Conservation (phyloP, 1,139 yeast species). For the Geotrichum europaeum region DNA sequence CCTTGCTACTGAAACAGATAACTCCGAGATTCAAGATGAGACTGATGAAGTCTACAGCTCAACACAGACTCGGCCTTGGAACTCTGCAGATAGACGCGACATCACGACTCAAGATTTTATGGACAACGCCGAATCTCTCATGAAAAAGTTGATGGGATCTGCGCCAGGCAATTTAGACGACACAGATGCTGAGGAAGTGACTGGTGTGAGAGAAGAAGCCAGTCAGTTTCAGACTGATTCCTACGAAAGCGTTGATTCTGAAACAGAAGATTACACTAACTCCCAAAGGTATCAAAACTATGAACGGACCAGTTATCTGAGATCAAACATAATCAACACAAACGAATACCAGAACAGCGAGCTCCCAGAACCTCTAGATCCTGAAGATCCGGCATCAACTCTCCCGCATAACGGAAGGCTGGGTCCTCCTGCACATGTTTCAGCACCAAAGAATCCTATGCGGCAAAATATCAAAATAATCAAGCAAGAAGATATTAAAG, state of each 20-base stretch:
- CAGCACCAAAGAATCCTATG: background rate
- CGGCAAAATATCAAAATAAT: constrained; percentile 9
- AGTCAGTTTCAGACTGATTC: constrained; percentile 6
- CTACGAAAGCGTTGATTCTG: constrained; percentile 2
- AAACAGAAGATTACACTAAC: background rate
- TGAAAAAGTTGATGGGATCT: constrained; percentile 11
- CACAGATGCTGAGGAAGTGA: background rate
- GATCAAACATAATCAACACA: background rate
- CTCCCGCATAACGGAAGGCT: background rate
- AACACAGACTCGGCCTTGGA: constrained; percentile 4
- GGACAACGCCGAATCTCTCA: constrained; percentile 15
- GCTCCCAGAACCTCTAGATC: constrained; percentile 7
- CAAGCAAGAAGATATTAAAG: constrained; percentile 14
- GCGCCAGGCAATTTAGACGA: background rate
- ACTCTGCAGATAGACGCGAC: constrained; percentile 14
- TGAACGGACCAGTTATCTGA: background rate
- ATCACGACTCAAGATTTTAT: constrained; percentile 18
- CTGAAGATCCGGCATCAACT: background rate
- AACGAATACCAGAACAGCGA: background rate
- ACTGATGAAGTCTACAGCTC: background rate
- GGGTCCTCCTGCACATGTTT: background rate
- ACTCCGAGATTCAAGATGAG: background rate
- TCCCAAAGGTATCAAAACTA: background rate
- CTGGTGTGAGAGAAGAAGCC: background rate
- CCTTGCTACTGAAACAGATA: constrained; percentile 2